phyloP scores from a whole-genome alignment of 768 basidiomycete genomes.

The Holtermannia corniformis region DNA sequence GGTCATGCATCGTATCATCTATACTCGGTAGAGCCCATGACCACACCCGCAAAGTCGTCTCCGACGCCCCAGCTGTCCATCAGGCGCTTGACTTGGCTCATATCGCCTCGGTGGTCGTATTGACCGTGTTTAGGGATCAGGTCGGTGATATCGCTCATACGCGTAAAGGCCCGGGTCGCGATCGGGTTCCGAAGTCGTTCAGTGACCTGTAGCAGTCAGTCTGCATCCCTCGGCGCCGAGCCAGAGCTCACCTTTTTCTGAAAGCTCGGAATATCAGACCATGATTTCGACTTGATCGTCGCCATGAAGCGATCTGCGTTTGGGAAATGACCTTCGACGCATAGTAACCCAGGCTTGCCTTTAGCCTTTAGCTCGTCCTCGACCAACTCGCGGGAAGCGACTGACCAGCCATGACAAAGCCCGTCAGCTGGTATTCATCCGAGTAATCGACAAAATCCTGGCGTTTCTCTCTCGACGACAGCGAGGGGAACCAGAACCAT shows the following conservation, averaged over 20 bases:
- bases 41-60: slow-evolving; percentile 36
- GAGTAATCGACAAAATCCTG: slow-evolving; percentile 41
- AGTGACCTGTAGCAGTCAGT: slow-evolving; percentile 24
- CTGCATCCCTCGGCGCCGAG: not conserved
- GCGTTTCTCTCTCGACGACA: slow-evolving; percentile 41
- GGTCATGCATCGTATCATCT: not conserved
- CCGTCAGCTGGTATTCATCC: slow-evolving; percentile 35
- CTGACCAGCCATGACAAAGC: slow-evolving; percentile 53
- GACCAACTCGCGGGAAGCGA: not conserved
- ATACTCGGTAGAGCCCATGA: slow-evolving; percentile 24
- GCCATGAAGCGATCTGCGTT: slow-evolving; percentile 39
- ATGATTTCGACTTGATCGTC: slow-evolving; percentile 41
- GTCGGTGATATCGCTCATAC: slow-evolving; percentile 42
- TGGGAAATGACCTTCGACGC: slow-evolving; percentile 39
- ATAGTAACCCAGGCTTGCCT: slow-evolving; percentile 44
- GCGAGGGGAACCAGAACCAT: slow-evolving; percentile 43
- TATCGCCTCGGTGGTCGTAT: slow-evolving; percentile 41
- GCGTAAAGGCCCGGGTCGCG: slow-evolving; percentile 24
- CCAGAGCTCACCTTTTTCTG: slow-evolving; percentile 40
- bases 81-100: slow-evolving; percentile 40
- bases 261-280: slow-evolving; percentile 43
- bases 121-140: slow-evolving; percentile 38
- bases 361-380: not conserved
- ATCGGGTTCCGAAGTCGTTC: slow-evolving; percentile 39
- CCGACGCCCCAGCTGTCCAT: slow-evolving; percentile 40